Conservation (phyloP, 176 grass and related monocot species). For the Phoenix dactylifera region DNA sequence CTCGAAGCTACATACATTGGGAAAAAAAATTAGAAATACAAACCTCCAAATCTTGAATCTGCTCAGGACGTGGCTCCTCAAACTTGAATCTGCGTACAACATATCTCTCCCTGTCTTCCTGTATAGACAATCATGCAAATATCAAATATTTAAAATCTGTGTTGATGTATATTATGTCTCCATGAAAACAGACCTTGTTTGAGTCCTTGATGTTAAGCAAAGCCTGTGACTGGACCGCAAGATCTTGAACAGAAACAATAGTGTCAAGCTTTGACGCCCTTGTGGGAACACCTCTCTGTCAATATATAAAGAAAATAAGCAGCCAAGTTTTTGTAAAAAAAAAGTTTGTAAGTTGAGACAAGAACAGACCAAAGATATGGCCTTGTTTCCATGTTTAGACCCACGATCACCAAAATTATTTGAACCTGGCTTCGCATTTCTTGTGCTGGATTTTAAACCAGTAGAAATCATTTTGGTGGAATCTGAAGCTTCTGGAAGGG, state of each 20-base stretch:
- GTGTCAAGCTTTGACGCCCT: slow-evolving; percentile 43
- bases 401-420: slow-evolving; percentile 43
- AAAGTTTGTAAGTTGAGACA: too few relatives aligned
- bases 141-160: too few relatives aligned
- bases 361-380: slow-evolving; percentile 42
- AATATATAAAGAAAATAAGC: background rate
- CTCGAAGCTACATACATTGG: background rate
- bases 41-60: slow-evolving; percentile 95
- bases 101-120: slow-evolving; percentile 90
- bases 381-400: slow-evolving; percentile 54
- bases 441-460: slow-evolving; percentile 61
- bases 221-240: slow-evolving; percentile 52
- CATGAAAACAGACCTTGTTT: slow-evolving; percentile 54
- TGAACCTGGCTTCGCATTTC: slow-evolving; percentile 52
- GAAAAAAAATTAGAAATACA: slow-evolving; percentile 10
- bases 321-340: background rate
- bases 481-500: slow-evolving; percentile 53
- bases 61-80: slow-evolving; percentile 91
- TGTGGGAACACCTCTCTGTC: slow-evolving; percentile 39
- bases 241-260: slow-evolving; percentile 67
- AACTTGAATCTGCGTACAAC: slow-evolving; percentile 90
- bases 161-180: too few relatives aligned
- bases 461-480: slow-evolving; percentile 48
- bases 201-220: slow-evolving; percentile 97
- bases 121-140: slow-evolving; percentile 5